A percentile compares a stretch with the other conserved stretches of the same genome.
These are phyloP conservation scores for Anthracocystis setariae DNA, from an alignment of 1,284 basidiomycete species.

Conservation along the genomic window DNA sequence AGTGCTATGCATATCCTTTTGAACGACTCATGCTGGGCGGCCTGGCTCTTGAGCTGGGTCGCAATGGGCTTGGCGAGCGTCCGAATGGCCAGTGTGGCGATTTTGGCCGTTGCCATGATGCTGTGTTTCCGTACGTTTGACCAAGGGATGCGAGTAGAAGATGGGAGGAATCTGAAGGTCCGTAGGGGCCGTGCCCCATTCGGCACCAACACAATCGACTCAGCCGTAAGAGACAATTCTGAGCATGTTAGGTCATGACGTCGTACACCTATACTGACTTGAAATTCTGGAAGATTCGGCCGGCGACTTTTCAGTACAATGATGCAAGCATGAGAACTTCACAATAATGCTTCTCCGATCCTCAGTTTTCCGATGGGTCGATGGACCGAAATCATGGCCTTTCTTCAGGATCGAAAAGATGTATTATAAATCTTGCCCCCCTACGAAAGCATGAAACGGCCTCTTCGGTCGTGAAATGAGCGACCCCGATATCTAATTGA, in stretches of 20 bases:
- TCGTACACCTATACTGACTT: too few species aligned
- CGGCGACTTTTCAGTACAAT: neutral
- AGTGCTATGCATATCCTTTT: constrained; percentile 60
- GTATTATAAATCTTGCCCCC: too few species aligned
- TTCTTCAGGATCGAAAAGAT: too few species aligned
- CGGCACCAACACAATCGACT: neutral
- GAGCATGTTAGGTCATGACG: neutral
- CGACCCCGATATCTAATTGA: too few species aligned
- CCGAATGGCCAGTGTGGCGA: constrained; percentile 60
- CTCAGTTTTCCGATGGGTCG: neutral
- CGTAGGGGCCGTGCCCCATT: neutral
- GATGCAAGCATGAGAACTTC: neutral
- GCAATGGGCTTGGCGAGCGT: constrained; percentile 67
- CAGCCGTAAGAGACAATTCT: neutral
- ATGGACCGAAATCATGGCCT: too few species aligned
- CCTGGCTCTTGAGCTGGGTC: constrained; percentile 62
- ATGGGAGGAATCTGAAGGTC: neutral
- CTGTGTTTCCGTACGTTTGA: neutral
- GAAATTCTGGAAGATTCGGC: neutral
- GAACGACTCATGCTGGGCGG: constrained; percentile 62
- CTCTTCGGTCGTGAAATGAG: too few species aligned
- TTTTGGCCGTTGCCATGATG: constrained; percentile 64
- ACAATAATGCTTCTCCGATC: neutral
- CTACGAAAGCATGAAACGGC: too few species aligned
- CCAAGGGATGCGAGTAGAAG: neutral